Conservation (phyloP, 2,329 filamentous ascomycete genomes). For the Cercospora zeina region DNA sequence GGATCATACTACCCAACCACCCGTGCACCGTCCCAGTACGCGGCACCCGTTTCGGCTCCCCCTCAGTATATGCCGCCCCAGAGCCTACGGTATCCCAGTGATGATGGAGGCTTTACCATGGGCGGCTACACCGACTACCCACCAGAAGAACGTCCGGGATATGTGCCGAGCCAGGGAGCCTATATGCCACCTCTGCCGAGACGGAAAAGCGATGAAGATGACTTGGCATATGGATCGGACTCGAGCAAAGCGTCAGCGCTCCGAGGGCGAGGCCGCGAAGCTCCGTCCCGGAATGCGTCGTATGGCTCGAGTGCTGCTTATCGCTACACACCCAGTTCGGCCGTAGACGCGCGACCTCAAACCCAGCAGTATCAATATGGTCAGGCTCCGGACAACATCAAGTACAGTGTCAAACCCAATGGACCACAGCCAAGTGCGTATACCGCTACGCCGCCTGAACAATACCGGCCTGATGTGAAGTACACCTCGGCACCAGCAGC, state of each 20-base stretch:
- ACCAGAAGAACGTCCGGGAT: constrained; percentile 47
- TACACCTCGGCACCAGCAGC: constrained; percentile 25
- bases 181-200: constrained; percentile 24
- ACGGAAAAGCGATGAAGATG: constrained; percentile 32
- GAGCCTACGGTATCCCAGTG: constrained; percentile 34
- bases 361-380: constrained; percentile 43
- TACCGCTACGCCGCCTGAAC: constrained; percentile 26
- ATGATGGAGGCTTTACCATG: constrained; percentile 44
- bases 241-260: constrained; percentile 18
- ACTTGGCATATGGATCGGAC: constrained; percentile 38
- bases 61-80: constrained; percentile 9
- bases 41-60: constrained; percentile 16
- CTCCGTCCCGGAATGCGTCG: constrained; percentile 26
- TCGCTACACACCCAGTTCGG: constrained; percentile 29
- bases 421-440: constrained; percentile 15
- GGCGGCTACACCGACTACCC: constrained; percentile 49
- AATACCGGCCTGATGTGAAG: constrained; percentile 19
- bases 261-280: constrained; percentile 15
- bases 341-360: constrained; percentile 27
- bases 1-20: constrained; percentile 12
- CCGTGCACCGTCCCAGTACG: constrained; percentile 23
- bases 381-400: constrained; percentile 44
- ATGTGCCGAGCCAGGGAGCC: constrained; percentile 26
- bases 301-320: constrained; percentile 28
- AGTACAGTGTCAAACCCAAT: constrained; percentile 45